phyloP scores from a whole-genome alignment of 179 eudicot species.

The Vitellaria paradoxa region DNA sequence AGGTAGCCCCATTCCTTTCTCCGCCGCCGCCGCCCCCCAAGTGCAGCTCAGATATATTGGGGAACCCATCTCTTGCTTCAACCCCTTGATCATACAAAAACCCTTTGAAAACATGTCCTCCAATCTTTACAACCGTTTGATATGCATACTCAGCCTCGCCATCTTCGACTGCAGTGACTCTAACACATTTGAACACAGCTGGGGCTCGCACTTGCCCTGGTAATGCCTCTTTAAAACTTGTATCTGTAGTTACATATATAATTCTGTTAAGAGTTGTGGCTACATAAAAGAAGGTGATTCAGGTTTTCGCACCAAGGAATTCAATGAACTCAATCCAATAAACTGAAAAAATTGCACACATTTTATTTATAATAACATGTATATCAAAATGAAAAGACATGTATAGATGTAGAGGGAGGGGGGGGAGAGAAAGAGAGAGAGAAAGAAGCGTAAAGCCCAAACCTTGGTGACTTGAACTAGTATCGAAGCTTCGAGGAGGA shows the following conservation, averaged over 20 bases:
- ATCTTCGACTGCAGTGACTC: constrained; percentile 75
- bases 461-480: constrained; percentile 90
- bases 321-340: background rate
- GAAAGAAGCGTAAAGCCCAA: background rate
- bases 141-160: constrained; percentile 87
- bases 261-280: too few species aligned
- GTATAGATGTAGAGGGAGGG: too few species aligned
- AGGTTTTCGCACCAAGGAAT: too few species aligned
- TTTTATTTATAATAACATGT: too few species aligned
- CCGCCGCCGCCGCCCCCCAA: constrained; percentile 51
- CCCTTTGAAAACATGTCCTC: constrained; percentile 91
- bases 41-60: constrained; percentile 78
- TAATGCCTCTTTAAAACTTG: constrained; percentile 66
- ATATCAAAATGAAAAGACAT: too few species aligned
- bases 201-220: constrained; percentile 89
- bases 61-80: constrained; percentile 59
- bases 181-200: constrained; percentile 84
- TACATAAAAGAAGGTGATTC: too few species aligned
- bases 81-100: constrained; percentile 84
- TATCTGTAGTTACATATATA: constrained; percentile 33
- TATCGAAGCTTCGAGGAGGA: constrained; percentile 77
- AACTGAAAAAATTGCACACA: too few species aligned
- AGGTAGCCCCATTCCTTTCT: constrained; percentile 31
- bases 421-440: too few species aligned
- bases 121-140: constrained; percentile 74